Percentiles rank a stretch among this genome's conserved stretches.
Conservation (phyloP, 768 basidiomycete genomes). For the Amanita brunnescens region DNA sequence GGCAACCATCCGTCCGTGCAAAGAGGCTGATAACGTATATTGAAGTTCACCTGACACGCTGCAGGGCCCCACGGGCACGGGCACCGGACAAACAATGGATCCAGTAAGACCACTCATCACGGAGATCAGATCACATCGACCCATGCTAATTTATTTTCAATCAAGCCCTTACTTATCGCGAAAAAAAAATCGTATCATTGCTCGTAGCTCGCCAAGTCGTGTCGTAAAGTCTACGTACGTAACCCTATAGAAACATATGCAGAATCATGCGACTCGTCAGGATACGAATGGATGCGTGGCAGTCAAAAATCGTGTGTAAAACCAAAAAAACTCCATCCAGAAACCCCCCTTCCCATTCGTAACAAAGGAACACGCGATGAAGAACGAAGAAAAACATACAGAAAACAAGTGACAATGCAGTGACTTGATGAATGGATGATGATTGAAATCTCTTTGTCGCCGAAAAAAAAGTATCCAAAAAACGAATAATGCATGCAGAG, state of each 20-base stretch:
- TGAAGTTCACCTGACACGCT: too few species aligned
- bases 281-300: neutral
- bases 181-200: neutral
- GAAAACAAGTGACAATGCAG: neutral
- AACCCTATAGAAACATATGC: too few species aligned
- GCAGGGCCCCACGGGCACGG: too few species aligned
- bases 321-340: neutral
- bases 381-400: neutral
- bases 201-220: too few species aligned
- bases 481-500: neutral
- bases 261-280: neutral
- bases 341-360: too few species aligned
- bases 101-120: too few species aligned
- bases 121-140: too few species aligned
- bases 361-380: neutral
- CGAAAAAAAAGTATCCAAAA: neutral
- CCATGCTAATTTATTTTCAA: neutral
- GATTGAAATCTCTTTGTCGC: neutral
- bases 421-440: slow-evolving; percentile 1
- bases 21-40: too few species aligned
- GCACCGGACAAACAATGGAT: too few species aligned
- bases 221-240: neutral
- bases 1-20: too few species aligned
- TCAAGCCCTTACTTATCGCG: neutral
- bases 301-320: neutral